Evolutionary conservation across 73 alveolate genomes (phyloP), one percentile per base, ranked within the genome.

Genomic region (Paramecium caudatum): DNA sequence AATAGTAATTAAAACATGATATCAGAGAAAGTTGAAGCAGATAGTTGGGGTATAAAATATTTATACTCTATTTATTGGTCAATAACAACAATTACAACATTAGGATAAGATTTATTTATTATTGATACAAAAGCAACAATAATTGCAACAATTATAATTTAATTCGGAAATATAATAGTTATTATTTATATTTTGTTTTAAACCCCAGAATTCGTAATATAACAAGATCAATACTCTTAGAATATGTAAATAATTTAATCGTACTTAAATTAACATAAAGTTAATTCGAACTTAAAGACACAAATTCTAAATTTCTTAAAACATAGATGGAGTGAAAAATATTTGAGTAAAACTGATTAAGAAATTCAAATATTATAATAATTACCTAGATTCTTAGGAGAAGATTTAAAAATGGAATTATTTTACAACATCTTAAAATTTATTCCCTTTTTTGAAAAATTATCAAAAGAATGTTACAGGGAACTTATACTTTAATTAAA

Each of bases 311-410:
- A 46, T 25, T 10, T 33, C n/a, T 65, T 65, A 33, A 16, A 32
- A 13, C 27, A 65, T 3, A 65, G 34, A 65, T 65, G 83, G 83
- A 32, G 30, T 37, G 80, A 55, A 23, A 65, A 65, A 49, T 65
- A 33, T 65, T 19, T 33, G 13, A 33, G 41, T n/a, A 65, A 65
- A 25, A 30, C 16, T 12, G 83, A 30, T 25, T 36, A 65, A 13
- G 83, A 65, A 32, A 12, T 12, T 9, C 17, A 5, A 36, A 33
- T 65, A n/a, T 65, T 65, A 65, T 8, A 30, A 13, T 36, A 30
- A 65, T 65, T 65, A 65, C 83, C 83, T 10, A 15, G 17, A 65
- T 65, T 25, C 9, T 36, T 65, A 33, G 17, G 34, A 25, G 83
- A 65, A 4, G 47, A 65, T n/a, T 15, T 65, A 13, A 33, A 65